phyloP scores from a whole-genome alignment of 208 protist species.

The Trypanosoma melophagium region DNA sequence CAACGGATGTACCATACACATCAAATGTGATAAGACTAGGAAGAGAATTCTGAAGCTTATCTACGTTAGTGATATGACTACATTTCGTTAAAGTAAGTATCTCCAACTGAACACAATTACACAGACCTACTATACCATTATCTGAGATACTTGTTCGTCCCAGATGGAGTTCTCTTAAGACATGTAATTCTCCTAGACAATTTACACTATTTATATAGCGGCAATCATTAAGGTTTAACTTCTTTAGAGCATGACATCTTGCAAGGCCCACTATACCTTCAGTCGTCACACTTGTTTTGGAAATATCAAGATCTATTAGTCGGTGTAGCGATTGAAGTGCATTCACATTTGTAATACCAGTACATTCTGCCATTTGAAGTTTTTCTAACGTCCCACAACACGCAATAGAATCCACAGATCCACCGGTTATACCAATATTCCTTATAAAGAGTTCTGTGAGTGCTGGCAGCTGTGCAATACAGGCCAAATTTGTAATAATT shows the following conservation, averaged over 20 bases:
- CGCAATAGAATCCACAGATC: constrained; percentile 38
- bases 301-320: constrained; percentile 52
- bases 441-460: constrained; percentile 45
- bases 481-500: constrained; percentile 35
- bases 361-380: constrained; percentile 52
- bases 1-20: constrained; percentile 78
- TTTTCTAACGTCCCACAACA: constrained; percentile 39
- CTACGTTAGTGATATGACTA: constrained; percentile 44
- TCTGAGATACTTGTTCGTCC: constrained; percentile 51
- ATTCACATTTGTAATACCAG: constrained; percentile 55
- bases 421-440: constrained; percentile 48
- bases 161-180: constrained; percentile 56
- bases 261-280: constrained; percentile 52
- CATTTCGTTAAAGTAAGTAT: constrained; percentile 70
- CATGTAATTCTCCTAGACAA: constrained; percentile 39
- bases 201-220: constrained; percentile 66
- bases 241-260: constrained; percentile 41
- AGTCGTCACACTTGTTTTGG: constrained; percentile 54
- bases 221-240: constrained; percentile 64
- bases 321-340: constrained; percentile 34
- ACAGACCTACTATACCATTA: constrained; percentile 46
- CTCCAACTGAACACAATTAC: constrained; percentile 50
- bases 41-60: constrained; percentile 38
- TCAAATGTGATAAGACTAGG: constrained; percentile 67
- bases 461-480: constrained; percentile 28